phyloP scores from a whole-genome alignment of 2,329 filamentous ascomycete species.

The Aurifilum marmelostoma region DNA sequence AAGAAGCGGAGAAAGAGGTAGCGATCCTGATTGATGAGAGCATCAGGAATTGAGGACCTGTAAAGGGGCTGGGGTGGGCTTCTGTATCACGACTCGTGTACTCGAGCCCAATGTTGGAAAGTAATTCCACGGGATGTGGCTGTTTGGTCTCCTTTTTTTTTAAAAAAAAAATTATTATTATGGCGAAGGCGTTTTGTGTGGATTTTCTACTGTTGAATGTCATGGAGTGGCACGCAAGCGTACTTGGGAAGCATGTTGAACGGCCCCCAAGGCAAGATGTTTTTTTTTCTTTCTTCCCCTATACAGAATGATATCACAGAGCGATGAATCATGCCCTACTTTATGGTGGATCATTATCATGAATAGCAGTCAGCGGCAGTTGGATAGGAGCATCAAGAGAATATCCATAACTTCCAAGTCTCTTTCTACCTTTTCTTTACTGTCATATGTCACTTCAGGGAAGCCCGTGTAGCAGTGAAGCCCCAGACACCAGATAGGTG shows the following conservation, averaged over 20 bases:
- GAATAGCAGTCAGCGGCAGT: background rate
- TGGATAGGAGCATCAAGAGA: background rate
- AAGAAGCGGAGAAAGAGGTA: slow-evolving; percentile 24
- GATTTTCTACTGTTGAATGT: background rate
- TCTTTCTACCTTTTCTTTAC: background rate
- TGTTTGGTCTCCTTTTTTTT: background rate
- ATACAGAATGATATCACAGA: background rate
- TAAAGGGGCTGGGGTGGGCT: too few species aligned
- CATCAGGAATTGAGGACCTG: too few species aligned
- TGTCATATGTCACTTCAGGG: background rate
- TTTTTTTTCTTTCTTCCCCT: background rate
- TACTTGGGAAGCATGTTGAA: background rate
- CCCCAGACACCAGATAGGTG: background rate
- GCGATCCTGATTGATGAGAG: background rate
- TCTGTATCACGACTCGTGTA: background rate
- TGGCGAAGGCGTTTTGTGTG: background rate
- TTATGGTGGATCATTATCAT: background rate
- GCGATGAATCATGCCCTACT: background rate
- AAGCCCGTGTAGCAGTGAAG: background rate
- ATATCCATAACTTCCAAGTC: too few species aligned
- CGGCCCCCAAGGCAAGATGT: background rate
- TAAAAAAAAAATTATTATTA: too few species aligned
- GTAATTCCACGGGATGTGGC: background rate
- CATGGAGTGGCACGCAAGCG: background rate
- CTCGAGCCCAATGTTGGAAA: background rate